Base-by-base conservation (phyloP, 2,329 filamentous ascomycete genomes). In the Penicillium hordei region DNA sequence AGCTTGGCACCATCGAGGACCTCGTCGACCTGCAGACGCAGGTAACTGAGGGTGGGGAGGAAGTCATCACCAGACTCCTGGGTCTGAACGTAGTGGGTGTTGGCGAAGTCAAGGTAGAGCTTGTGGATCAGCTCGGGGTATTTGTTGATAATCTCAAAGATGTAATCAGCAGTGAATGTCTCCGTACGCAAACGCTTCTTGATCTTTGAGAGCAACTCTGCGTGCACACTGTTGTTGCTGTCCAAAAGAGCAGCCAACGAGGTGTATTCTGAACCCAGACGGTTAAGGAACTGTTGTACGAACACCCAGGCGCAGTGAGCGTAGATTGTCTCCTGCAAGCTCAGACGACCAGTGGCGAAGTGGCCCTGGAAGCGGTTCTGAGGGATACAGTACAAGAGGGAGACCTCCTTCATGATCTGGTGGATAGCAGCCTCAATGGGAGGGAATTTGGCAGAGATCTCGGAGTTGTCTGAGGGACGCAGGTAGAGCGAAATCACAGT, bases 391-490 rank as follows among this genome's bases (percentile, higher is more conserved):
- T 97, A 99, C 19, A 99, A 83, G 58, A 99, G 84, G 1, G 94
- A 97, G 50, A 96, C 89, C 76, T 99, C 94, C 83, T 97, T 97
- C 81, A 94, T 96, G 80, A 99, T 97, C 78, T 99, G 94, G 78
- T 97, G 91, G 65, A 99, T 96, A 3, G 93, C 94, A 66, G 93
- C 89, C 70, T 97, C 91, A 65, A 97, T 91, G 0, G 92, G 89
- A 39, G 93, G 93, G 72, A 84, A 81, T 64, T 82, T 83, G 60
- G 77, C 73, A 10, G 79, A 78, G 56, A 83, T 81, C 42, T 83
- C 77, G 38, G 85, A 78, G 25, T 82, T 75, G 63, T 83, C 83
- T 19, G 89, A 83, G 23, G 91, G 92, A 65, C 89, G 88, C 59
- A 99, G 83, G 77, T 99, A 99, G 62, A 97, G 86, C 67, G 92